phyloP scores from a whole-genome alignment of 202 grass and related monocot genomes.

The Brachypodium distachyon region DNA sequence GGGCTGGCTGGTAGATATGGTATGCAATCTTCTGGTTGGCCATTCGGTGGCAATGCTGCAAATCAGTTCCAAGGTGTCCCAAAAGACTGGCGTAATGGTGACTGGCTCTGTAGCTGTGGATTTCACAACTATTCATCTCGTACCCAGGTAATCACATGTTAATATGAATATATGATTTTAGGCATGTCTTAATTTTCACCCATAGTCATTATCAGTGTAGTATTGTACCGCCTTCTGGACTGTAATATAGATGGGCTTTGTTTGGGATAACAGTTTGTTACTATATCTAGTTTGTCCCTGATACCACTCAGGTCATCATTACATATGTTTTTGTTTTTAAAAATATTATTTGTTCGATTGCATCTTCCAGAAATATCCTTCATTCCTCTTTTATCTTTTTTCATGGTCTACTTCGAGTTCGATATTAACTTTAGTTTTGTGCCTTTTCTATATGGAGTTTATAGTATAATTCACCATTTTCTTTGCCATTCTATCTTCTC shows the following conservation, averaged over 20 bases:
- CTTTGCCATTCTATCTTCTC: conserved; percentile 13
- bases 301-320: neutral
- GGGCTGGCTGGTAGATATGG: conserved; percentile 45
- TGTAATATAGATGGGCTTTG: neutral
- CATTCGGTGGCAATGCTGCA: conserved; percentile 26
- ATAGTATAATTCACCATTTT: neutral
- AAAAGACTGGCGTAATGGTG: conserved; percentile 85
- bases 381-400: neutral
- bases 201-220: neutral
- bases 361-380: neutral
- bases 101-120: conserved; percentile 94
- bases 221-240: neutral
- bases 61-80: conserved; percentile 54
- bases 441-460: neutral
- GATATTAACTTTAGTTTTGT: neutral
- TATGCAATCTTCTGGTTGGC: conserved; percentile 60
- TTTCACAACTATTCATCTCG: conserved; percentile 98
- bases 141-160: conserved; percentile 47
- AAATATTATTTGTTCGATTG: neutral
- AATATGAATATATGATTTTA: neutral
- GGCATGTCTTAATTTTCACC: neutral
- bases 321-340: neutral
- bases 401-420: neutral
- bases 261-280: neutral
- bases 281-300: neutral